phyloP scores from a whole-genome alignment of 257 asterid genomes.

The Solanum ossicruentum region DNA sequence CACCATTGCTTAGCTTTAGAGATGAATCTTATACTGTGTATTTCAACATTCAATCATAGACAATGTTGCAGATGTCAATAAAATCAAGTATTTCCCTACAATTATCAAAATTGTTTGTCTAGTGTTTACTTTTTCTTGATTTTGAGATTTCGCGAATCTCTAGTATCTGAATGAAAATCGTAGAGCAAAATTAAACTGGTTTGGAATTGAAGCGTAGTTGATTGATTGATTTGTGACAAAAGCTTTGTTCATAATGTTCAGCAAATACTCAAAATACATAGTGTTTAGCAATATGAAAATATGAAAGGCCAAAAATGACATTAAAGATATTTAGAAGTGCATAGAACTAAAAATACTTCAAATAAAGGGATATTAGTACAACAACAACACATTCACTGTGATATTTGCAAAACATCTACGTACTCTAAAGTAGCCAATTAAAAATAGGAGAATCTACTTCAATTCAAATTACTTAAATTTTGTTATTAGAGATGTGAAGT shows the following conservation, averaged over 20 bases:
- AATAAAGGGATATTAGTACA: not conserved
- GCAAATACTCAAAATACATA: not conserved
- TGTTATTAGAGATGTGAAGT: too few relatives aligned
- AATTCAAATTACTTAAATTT: too few relatives aligned
- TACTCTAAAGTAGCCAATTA: too few relatives aligned
- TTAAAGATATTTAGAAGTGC: not conserved
- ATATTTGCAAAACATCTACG: too few relatives aligned
- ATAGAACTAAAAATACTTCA: too few relatives aligned
- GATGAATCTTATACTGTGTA: constrained; percentile 89
- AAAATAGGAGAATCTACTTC: too few relatives aligned
- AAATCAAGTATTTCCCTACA: not conserved
- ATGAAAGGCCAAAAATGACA: not conserved
- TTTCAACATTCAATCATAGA: constrained; percentile 19
- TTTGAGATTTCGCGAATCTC: not conserved
- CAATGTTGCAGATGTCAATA: not conserved
- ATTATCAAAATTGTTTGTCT: not conserved
- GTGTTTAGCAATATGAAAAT: not conserved
- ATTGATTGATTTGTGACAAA: not conserved
- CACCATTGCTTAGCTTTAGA: constrained; percentile 56
- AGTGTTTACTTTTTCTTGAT: not conserved
- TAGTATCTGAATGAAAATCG: not conserved
- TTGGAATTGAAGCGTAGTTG: not conserved
- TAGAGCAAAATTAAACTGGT: not conserved
- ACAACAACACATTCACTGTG: too few relatives aligned
- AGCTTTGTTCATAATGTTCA: not conserved